Base-by-base conservation (phyloP, 1,139 yeast genomes). In the Lodderomyces jiufengensis region DNA sequence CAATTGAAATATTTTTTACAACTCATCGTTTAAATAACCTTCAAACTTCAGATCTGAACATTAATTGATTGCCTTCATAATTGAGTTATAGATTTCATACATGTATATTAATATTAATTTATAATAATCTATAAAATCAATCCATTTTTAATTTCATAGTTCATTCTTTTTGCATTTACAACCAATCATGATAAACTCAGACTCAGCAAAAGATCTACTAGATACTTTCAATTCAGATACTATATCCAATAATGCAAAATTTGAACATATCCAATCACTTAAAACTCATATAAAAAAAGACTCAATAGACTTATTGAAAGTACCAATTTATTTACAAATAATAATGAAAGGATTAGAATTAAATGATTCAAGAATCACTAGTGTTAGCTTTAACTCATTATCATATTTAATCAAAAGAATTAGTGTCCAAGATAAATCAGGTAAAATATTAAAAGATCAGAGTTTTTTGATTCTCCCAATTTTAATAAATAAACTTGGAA, bases 361-460 rank as follows among this genome's bases (percentile, higher is more conserved):
- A 1, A 51, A 57, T 3, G 73, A 70, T 32, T 42, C 58, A 20
- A 61, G 68, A n/a, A 63, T 79, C 16, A 65, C 66, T 42, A 51
- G 69, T 0, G 50, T 66, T 27, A 73, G 84, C 2, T 84, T 85
- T 52, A 78, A 86, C 10, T 73, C 87, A 9, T 57, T 84, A 9
- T 83, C 90, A 41, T 92, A 87, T 52, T 61, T 87, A 32, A 76
- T 85, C 21, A 85, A 84, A 48, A 67, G 96, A 13, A 78, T 85
- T 2, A 78, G 84, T 35, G 77, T 81, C 57, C 96, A 86, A 59
- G 81, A 84, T 45, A 45, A 46, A 22, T 69, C 78, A 1, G 66
- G 70, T 1, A 34, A 44, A 10, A 63, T 73, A 2, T 64, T 88
- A 31, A 66, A 65, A 37, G 61, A 61, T 1, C 73, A 75, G 28